Conservation (phyloP, 768 basidiomycete species). For the Ramaria sp. region DNA sequence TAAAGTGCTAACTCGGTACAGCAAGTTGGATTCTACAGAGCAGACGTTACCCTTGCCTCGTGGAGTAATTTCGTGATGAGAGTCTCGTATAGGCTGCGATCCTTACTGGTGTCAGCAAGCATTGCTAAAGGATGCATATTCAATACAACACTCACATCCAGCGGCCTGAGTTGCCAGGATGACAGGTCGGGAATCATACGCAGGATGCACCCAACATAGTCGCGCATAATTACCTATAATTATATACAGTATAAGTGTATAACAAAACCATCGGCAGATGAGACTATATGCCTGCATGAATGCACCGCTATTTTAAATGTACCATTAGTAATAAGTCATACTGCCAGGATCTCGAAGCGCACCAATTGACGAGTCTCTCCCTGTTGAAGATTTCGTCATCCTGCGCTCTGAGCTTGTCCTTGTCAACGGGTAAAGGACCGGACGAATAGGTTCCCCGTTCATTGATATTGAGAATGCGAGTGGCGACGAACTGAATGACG, state of each 20-base stretch:
- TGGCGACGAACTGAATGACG: slow-evolving; percentile 48
- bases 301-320: slow-evolving; percentile 1
- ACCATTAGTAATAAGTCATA: background rate
- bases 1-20: slow-evolving; percentile 12
- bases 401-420: slow-evolving; percentile 26
- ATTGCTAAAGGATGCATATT: background rate
- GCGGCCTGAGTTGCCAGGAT: slow-evolving; percentile 59
- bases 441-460: slow-evolving; percentile 39
- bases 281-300: slow-evolving; percentile 12
- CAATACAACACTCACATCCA: slow-evolving; percentile 31
- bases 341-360: background rate
- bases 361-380: slow-evolving; percentile 59
- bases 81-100: slow-evolving; percentile 38
- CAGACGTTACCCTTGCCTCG: slow-evolving; percentile 68
- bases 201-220: slow-evolving; percentile 69
- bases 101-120: background rate
- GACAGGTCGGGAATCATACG: slow-evolving; percentile 54
- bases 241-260: background rate
- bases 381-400: slow-evolving; percentile 74
- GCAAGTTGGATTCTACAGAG: slow-evolving; percentile 60
- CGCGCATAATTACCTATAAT: slow-evolving; percentile 46
- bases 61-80: slow-evolving; percentile 40
- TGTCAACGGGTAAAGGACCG: slow-evolving; percentile 12
- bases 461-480: slow-evolving; percentile 58
- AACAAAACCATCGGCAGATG: background rate